Evolutionary conservation across 148 eudicot genomes (phyloP), one percentile per base, ranked within the genome.

Genomic region (Persicaria maculosa): DNA sequence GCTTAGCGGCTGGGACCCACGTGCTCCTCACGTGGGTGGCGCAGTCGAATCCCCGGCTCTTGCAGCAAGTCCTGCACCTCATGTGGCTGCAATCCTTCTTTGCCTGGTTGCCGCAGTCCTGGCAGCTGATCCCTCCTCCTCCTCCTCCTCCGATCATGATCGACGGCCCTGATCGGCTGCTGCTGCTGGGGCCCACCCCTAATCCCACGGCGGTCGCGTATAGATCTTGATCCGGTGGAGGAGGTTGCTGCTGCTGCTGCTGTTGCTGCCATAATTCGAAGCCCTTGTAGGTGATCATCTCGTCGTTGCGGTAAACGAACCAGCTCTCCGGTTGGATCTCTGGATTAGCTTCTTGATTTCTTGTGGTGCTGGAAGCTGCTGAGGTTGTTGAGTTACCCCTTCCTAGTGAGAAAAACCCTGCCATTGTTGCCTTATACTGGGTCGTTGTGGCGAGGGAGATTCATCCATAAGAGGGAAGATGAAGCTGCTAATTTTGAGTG

Each of bases 51-150:
- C 96, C 97, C 6, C 97, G 75, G 50, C 93, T 93, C 80, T 93
- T 93, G 19, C 97, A 90, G 36, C 97, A 93, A 50, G 96, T 93
- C 68, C 97, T 69, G 73, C 97, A 93, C 84, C 97, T 80, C 78
- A 87, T 44, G 48, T 93, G 90, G 0, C 47, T 31, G 58, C 97
- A 93, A 43, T 88, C 97, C 59, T 89, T 93, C 82, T 93, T 93
- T 3, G 98, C 88, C 55, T 88, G 93, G 58, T 93, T 93, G 1
- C 97, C 97, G 67, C 97, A 93, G 52, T 93, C 97, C 69, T 88
- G 96, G 73, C 97, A 93, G 50, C 83, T 89, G 69, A 88, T 75
- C 0, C 85, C 86, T 7, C 84, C 89, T 14, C 82, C 75, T 5
- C 47, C 46, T 8, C 47, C 46, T 0, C 57, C 75, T 75, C 81